Evolutionary conservation across 352 stramenopile genomes (phyloP).

Genomic region (Phytophthora syringae): DNA sequence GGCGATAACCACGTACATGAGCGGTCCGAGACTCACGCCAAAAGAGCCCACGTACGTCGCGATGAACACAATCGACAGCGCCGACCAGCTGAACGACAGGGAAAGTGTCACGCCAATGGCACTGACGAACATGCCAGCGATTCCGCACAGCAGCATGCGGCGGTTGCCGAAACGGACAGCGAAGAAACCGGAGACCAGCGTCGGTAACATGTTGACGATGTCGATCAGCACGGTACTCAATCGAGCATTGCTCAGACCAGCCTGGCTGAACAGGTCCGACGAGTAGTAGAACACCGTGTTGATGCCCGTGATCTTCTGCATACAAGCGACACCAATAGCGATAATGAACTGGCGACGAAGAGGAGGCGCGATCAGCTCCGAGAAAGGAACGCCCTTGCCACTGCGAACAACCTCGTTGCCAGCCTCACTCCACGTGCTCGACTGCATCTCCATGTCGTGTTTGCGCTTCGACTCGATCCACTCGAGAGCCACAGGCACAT

Average conservation of each 20-base stretch:
- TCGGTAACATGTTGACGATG: conserved; percentile 46
- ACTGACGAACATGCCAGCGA: conserved; percentile 46
- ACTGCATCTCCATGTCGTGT: conserved; percentile 38
- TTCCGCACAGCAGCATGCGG: conserved; percentile 38
- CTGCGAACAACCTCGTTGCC: conserved; percentile 39
- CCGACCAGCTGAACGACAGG: conserved; percentile 33
- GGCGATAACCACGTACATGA: conserved; percentile 55
- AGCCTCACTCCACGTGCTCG: conserved; percentile 33
- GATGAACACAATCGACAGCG: conserved; percentile 48
- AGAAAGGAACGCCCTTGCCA: conserved; percentile 37
- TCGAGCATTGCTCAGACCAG: conserved; percentile 41
- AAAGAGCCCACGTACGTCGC: conserved; percentile 41
- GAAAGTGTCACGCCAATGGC: conserved; percentile 45
- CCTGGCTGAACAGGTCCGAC: conserved; percentile 45
- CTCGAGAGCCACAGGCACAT: conserved; percentile 39
- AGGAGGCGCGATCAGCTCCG: conserved; percentile 32
- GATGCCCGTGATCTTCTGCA: conserved; percentile 62
- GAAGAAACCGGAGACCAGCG: conserved; percentile 40
- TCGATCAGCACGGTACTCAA: conserved; percentile 45
- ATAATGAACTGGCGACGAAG: conserved; percentile 48
- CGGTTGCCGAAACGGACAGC: conserved; percentile 41
- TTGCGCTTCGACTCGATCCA: conserved; percentile 54
- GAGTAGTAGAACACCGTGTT: conserved; percentile 69
- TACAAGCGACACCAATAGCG: conserved; percentile 37
- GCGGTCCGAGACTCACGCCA: conserved; percentile 38